Base-by-base conservation (phyloP, 2,329 filamentous ascomycete genomes). In the Alternaria angustiovoidea region DNA sequence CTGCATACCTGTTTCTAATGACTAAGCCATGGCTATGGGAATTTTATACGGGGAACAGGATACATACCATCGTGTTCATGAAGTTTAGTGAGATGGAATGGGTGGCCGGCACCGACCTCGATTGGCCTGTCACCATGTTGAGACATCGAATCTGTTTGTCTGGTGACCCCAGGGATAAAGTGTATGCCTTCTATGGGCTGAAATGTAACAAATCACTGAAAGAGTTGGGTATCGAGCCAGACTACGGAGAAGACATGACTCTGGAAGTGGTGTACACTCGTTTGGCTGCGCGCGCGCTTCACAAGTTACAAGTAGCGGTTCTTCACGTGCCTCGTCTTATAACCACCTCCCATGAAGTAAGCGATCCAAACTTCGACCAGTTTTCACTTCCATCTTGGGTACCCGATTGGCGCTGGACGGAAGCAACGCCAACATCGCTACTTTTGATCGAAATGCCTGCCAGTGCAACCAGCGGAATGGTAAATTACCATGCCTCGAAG, bases 401-500 rank as follows among this genome's bases (percentile, higher is more conserved):
- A 2, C 46, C 46, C 2, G 46, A 48, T 14, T 48, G 46, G 46
- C 30, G 20, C 0, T 34, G 46, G 46, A 48, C 30, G 6, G 30
- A 48, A n/a, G 46, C 18, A 24, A 48, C 28, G 1, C 46, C 30
- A 0, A 2, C n/a, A 5, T 48, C 22, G 22, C 22, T 22, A 3
- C 22, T 22, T 22, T 22, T 22, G 22, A 4, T 22, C 22, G 22
- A 22, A 3, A 3, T 22, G 22, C 22, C 22, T 22, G 22, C 22
- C 1, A 22, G 22, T 1, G 30, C 24, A 7, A 14, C 14, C 0
- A 1, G 14, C 8, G 9, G 7, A 36, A 1, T 2, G 12, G 30
- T 4, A 1, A 14, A 36, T 7, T 48, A 48, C 7, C 18, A 11
- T 36, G 46, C 46, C 32, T 34, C 22, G 4, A 22, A 22, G 22